A percentile compares a stretch with the other conserved stretches of the same genome.
Evolutionary conservation across 768 basidiomycete species (phyloP).

Genomic region (Dictyophora rubrovolvata): DNA sequence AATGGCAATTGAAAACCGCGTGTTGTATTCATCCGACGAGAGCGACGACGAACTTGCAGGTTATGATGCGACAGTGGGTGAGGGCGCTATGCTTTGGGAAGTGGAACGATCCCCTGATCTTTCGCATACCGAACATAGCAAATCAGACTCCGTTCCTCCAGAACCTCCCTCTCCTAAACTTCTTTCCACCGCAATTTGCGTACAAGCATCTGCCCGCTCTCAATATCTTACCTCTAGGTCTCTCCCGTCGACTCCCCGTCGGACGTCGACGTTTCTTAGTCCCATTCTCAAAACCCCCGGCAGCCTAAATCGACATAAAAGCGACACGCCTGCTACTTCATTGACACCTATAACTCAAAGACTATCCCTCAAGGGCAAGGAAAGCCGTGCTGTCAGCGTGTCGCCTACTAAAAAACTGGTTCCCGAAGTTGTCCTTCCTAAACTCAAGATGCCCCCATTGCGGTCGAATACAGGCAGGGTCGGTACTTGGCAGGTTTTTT

Average conservation of each 20-base stretch:
- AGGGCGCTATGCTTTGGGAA: conserved; percentile 6
- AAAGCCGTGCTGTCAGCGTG: neutral
- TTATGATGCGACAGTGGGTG: conserved; percentile 8
- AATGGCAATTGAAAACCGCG: neutral
- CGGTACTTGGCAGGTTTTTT: neutral
- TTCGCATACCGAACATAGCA: conserved; percentile 14
- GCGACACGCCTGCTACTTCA: neutral
- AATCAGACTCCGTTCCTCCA: conserved; percentile 10
- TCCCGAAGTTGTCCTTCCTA: conserved; percentile 1
- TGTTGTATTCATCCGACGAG: neutral
- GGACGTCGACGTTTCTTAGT: neutral
- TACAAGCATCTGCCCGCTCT: conserved; percentile 22
- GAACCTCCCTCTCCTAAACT: neutral
- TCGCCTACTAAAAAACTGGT: conserved; percentile 1
- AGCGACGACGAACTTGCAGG: conserved; percentile 8
- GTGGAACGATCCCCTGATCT: conserved; percentile 9
- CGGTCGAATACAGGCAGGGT: neutral
- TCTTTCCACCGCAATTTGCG: conserved; percentile 16
- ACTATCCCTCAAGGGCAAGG: neutral
- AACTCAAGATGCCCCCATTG: neutral
- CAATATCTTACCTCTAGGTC: neutral
- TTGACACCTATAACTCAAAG: neutral
- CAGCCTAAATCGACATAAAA: neutral
- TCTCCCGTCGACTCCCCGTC: neutral
- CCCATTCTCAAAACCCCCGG: neutral